Evolutionary conservation across 768 basidiomycete genomes (phyloP), one percentile per base, ranked within the genome.

Genomic region (Mycena alexandri): DNA sequence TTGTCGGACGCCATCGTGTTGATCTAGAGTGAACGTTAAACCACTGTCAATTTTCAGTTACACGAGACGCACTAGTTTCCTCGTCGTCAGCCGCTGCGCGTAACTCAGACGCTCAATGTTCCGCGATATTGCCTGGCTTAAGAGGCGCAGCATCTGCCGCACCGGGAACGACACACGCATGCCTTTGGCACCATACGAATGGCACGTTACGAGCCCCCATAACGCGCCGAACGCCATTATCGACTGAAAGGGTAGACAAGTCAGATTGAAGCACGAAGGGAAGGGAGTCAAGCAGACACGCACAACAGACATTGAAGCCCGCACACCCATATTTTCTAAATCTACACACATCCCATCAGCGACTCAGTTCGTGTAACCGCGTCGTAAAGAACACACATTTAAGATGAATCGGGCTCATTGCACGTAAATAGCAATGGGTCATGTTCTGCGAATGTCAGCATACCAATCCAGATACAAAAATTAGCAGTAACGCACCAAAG

Each of bases 141-240:
- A 81, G 11, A 94, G 85, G 21, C 91, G 86, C 53, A 94, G 84
- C 85, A 94, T 93, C 75, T 94, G 93, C 24, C 93, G 86, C 8
- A 94, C 89, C 5, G 92, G 91, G 79, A 94, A 94, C 2, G 93
- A 93, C 8, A 94, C 92, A 12, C 94, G 87, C 88, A 93, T 93
- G n/a, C 93, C 93, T 67, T 86, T 83, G 13, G 81, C 67, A 1
- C 93, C 93, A 70, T 94, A 95, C 0, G 89, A 88, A 74, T 93
- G 93, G 72, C 91, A 93, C 7, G 90, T 84, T 55, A 93, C 88
- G 13, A 95, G 82, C 42, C 93, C 93, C 93, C 93, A 95, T 1
- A 94, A 80, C 21, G 87, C 82, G 34, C 89, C 91, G 71, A 93
- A 95, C 0, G 91, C 90, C 78, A 92, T 86, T 71, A 94, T 91